Percentiles rank a stretch among this genome's conserved stretches.
Conservation (phyloP, 176 grass and related monocot species). For the Bonia amplexicaulis region DNA sequence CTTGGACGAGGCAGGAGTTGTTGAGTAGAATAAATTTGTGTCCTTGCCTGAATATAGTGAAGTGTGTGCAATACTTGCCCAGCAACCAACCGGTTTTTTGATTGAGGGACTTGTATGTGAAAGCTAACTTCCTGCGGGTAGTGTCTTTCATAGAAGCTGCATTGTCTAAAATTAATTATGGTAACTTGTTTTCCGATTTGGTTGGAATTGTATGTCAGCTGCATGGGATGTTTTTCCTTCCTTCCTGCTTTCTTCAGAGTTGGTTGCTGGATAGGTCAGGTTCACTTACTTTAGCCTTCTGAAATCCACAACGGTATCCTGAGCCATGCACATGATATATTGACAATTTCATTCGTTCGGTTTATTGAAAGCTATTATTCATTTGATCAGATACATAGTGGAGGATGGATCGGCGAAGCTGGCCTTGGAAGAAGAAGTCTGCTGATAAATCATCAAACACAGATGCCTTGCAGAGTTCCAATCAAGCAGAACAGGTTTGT, state of each 20-base stretch:
- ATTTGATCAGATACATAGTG: constrained; percentile 33
- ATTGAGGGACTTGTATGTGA: background rate
- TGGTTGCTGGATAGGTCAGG: background rate
- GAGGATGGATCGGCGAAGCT: constrained; percentile 83
- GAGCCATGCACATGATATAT: background rate
- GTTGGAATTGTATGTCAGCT: background rate
- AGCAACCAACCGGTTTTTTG: background rate
- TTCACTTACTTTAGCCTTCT: background rate
- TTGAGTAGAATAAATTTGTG: constrained; percentile 1
- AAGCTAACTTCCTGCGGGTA: background rate
- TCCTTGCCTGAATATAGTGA: background rate
- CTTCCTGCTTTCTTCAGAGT: background rate
- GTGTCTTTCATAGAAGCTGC: background rate
- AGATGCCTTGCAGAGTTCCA: constrained; percentile 45
- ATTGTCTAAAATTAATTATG: background rate
- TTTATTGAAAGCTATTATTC: constrained; percentile 10
- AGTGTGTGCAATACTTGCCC: background rate
- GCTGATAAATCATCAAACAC: constrained; percentile 69
- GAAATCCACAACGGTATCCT: background rate
- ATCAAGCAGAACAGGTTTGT: constrained; percentile 68
- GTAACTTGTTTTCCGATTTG: background rate
- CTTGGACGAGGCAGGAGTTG: background rate
- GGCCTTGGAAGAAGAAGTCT: constrained; percentile 99
- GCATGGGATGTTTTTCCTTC: background rate
- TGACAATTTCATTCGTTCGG: background rate